These are phyloP conservation scores for Populus pruinosa DNA, from an alignment of 345 rosid species.

Conservation along the genomic window DNA sequence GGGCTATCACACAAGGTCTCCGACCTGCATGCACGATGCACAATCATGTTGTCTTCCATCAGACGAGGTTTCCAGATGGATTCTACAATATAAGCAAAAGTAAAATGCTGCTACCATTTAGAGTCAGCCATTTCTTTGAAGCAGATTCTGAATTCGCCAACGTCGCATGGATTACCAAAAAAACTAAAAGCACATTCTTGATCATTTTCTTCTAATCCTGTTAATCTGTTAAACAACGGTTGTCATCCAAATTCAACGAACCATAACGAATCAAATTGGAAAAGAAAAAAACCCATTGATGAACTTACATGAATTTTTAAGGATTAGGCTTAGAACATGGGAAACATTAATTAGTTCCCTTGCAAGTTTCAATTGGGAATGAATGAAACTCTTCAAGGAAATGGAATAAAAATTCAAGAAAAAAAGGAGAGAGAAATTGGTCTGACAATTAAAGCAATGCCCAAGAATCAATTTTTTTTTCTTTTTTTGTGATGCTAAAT, in stretches of 20 bases:
- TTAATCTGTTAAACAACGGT: neutral
- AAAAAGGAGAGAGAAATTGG: neutral
- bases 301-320: slow-evolving; percentile 13
- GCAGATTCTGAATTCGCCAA: slow-evolving; percentile 17
- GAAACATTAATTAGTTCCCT: slow-evolving; percentile 21
- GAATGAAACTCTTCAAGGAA: slow-evolving; percentile 28
- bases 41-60: neutral
- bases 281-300: neutral
- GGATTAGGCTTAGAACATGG: slow-evolving; percentile 7
- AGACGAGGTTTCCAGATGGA: neutral
- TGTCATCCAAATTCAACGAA: neutral
- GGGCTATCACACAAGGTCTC: slow-evolving; percentile 59
- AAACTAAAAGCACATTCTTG: slow-evolving; percentile 41
- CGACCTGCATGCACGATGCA: slow-evolving; percentile 37
- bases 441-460: neutral
- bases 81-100: neutral
- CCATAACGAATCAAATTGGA: neutral
- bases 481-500: neutral
- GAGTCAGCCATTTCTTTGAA: slow-evolving; percentile 57
- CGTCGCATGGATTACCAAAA: slow-evolving; percentile 39
- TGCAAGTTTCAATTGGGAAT: slow-evolving; percentile 24
- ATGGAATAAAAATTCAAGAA: slow-evolving; percentile 14
- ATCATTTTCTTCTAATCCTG: slow-evolving; percentile 48
- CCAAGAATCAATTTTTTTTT: too few relatives aligned
- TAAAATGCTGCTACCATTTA: slow-evolving; percentile 31